Base-by-base conservation (phyloP, 1,284 basidiomycete species). In the Phaffia rhodozyma region DNA sequence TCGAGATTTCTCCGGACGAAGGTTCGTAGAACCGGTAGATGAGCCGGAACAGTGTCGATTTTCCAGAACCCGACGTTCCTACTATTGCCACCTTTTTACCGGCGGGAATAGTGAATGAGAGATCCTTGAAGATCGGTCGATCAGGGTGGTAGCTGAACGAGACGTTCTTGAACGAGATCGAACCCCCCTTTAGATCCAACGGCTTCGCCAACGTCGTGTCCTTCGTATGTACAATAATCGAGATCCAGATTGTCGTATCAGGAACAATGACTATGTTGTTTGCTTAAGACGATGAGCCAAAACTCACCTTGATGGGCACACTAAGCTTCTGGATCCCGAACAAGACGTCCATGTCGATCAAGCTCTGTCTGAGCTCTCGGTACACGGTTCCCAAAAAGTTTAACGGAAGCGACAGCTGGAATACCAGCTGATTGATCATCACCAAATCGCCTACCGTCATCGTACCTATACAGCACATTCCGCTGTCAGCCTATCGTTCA, bases 391-490 rank as follows among this genome's bases (percentile, higher is more conserved):
- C 94, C 62, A 98, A 78, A 77, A 98, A 98, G 78, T 97, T 97
- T 67, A 98, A 83, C 1, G 94, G 94, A 27, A 98, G 78, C 1
- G 91, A 94, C 0, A 98, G 79, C 74, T 98, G 96, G 79, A 98
- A 98, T 49, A 98, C 92, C n/a, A 98, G 82, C 73, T 97, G 94
- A 75, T 98, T 98, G 70, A 96, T 87, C 89, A 98, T 96, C 67
- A 98, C 96, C 25, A 98, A 82, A 73, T 98, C 94, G 13, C 94
- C 96, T 29, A 98, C 83, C 1, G 93, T 97, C 94, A 98, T 97
- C 0, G 89, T 91, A 16, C 93, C 92, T 90, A 66, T 16, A 13
- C 29, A 54, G 57, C 43, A 5, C 23, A 9, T 7, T 2, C 13
- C 7, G 1, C 25, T 27, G 13, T 43, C 38, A 43, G 38, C 7